A percentile compares a stretch with the other conserved stretches of the same genome.
phyloP scores from a whole-genome alignment of 441 rosid species.

The Oxalis stricta region DNA sequence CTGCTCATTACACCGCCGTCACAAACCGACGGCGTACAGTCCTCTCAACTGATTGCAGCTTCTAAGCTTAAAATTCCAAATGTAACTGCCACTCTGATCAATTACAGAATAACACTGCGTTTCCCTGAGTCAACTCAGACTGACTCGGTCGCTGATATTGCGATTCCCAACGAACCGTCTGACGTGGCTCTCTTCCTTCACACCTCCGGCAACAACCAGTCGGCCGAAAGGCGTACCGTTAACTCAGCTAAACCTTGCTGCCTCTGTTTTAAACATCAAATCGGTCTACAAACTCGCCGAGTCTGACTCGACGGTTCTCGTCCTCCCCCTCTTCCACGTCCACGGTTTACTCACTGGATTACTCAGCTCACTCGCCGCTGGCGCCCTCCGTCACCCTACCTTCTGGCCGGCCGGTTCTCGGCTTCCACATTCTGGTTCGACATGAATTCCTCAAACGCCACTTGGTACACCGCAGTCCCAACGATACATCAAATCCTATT shows the following conservation, averaged over 20 bases:
- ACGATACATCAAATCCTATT: slow-evolving; percentile 79
- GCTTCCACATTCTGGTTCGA: slow-evolving; percentile 77
- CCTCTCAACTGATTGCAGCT: slow-evolving; percentile 64
- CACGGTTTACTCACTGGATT: slow-evolving; percentile 53
- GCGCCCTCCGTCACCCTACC: slow-evolving; percentile 71
- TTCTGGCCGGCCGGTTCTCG: slow-evolving; percentile 66
- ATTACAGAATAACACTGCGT: slow-evolving; percentile 26
- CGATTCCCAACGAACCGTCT: slow-evolving; percentile 41
- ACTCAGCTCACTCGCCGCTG: slow-evolving; percentile 61
- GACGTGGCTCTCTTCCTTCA: slow-evolving; percentile 73
- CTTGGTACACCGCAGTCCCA: slow-evolving; percentile 93
- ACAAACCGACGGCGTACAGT: slow-evolving; percentile 33
- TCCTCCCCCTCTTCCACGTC: slow-evolving; percentile 74
- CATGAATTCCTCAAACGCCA: slow-evolving; percentile 49
- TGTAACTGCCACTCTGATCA: slow-evolving; percentile 30
- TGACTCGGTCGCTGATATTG: slow-evolving; percentile 10
- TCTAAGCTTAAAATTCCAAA: slow-evolving; percentile 51
- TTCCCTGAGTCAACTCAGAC: slow-evolving; percentile 17
- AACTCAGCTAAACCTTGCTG: slow-evolving; percentile 57
- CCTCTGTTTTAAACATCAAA: slow-evolving; percentile 54
- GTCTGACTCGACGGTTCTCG: slow-evolving; percentile 65
- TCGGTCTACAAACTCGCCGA: slow-evolving; percentile 58
- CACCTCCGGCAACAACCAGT: slow-evolving; percentile 81
- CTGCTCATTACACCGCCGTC: slow-evolving; percentile 41
- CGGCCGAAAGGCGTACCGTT: slow-evolving; percentile 86